A percentile compares a stretch with the other conserved stretches of the same genome.
Conservation (phyloP, 257 asterid genomes). For the Penstemon eatonii region DNA sequence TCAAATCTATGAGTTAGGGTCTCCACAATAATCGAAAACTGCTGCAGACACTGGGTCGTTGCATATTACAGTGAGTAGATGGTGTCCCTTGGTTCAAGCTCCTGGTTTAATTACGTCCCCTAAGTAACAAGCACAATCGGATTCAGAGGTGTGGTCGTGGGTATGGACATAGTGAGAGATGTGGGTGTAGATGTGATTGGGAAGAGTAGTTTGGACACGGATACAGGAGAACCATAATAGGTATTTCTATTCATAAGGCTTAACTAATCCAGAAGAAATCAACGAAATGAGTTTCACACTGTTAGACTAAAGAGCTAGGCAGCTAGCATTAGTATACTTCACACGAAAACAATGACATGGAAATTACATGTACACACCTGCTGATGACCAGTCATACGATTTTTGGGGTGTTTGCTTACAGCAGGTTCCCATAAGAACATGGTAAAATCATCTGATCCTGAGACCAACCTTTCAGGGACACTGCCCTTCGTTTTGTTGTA, state of each 20-base stretch:
- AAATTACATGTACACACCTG: constrained; percentile 52
- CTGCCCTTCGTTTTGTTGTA: constrained; percentile 73
- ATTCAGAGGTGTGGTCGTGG: background rate
- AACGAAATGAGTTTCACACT: background rate
- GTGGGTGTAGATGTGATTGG: no score
- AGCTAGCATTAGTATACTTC: constrained; percentile 4
- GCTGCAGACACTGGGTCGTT: background rate
- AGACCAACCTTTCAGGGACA: constrained; percentile 87
- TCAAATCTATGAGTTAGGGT: background rate
- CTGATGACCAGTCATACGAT: constrained; percentile 98
- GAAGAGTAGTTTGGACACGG: background rate
- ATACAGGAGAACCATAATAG: no score
- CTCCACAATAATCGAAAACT: background rate
- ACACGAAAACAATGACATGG: background rate
- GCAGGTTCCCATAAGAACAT: constrained; percentile 95
- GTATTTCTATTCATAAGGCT: background rate
- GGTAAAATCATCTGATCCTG: constrained; percentile 97
- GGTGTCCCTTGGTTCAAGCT: background rate
- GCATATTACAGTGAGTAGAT: background rate
- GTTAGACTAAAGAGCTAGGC: constrained; percentile 10
- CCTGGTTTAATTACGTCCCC: background rate
- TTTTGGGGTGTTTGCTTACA: constrained; percentile 71
- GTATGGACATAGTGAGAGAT: no score
- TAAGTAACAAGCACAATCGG: background rate
- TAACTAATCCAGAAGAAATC: constrained; percentile 3